Evolutionary conservation across 192 early-diverging fungal species (phyloP), one percentile per base, ranked within the genome.

Genomic region (Diversispora epigaea): DNA sequence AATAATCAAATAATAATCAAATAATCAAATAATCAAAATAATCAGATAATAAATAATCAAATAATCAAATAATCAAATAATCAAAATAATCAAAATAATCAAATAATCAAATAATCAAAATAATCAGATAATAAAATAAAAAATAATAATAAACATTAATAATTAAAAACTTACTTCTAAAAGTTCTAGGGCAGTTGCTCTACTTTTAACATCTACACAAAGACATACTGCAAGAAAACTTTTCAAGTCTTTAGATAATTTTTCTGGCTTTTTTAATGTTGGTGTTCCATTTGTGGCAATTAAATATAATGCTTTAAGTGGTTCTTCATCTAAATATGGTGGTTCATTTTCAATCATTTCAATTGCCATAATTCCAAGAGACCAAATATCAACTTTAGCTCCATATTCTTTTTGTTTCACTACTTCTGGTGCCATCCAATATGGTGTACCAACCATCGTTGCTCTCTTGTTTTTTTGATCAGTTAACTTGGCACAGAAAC

Each of bases 391-490:
- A 52, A 75, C 73, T 76, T 94, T 95, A 39, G 94, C 81, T 11
- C 90, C 93, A 81, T 98, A 98, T 68, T 95, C 91, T 78, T 91
- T 89, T 43, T 90, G 93, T 81, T 88, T 93, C 25, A 98, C 93
- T 4, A 98, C 96, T 79, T 98, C 96, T 43, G 96, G 96, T 40
- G 96, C 94, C 96, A 98, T 98, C 96, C 96, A 97, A 85, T 95
- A 98, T 19, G 96, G 93, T 43, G 95, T 97, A 44, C 90, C 95
- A 7, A 92, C 95, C 77, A 94, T 92, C 17, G 93, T 95, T 43
- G 89, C 90, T 49, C 95, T 88, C 76, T 93, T 93, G 58, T 89
- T 88, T 56, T 92, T 87, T 72, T 87, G 88, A 71, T 89, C 91
- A 2, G 93, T 90, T 41, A 98, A 84, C 80, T 96, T 92, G 0